Percentiles rank a stretch among this genome's conserved stretches.
These are phyloP conservation scores for Zalerion maritima DNA, from an alignment of 495 filamentous ascomycete genomes.

Conservation along the genomic window DNA sequence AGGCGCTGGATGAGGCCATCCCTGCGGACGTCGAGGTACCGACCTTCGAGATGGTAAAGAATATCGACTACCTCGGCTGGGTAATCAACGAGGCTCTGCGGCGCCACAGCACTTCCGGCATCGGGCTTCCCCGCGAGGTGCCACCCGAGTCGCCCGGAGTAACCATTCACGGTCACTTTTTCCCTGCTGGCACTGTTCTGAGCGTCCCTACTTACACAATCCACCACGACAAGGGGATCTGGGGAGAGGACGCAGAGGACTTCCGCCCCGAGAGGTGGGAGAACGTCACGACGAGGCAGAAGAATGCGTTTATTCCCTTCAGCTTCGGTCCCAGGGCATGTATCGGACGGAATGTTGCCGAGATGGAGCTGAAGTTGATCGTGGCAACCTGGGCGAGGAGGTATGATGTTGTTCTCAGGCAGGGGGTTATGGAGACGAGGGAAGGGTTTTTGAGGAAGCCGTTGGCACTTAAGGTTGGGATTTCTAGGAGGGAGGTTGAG, in stretches of 20 bases:
- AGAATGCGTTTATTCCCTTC: slow-evolving; percentile 75
- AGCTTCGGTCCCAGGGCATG: slow-evolving; percentile 67
- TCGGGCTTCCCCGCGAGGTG: slow-evolving; percentile 74
- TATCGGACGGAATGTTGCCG: slow-evolving; percentile 76
- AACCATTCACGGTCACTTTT: slow-evolving; percentile 40
- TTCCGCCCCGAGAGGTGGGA: slow-evolving; percentile 73
- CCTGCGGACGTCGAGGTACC: slow-evolving; percentile 48
- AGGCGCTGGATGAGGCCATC: slow-evolving; percentile 55
- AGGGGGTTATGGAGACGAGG: slow-evolving; percentile 58
- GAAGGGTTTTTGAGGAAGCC: slow-evolving; percentile 91
- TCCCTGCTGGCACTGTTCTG: slow-evolving; percentile 61
- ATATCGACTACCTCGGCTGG: slow-evolving; percentile 61
- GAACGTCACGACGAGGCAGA: slow-evolving; percentile 46
- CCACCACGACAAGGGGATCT: slow-evolving; percentile 69
- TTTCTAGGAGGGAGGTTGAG: slow-evolving; percentile 43
- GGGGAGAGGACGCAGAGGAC: slow-evolving; percentile 65
- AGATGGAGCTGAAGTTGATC: slow-evolving; percentile 85
- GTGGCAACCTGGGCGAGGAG: slow-evolving; percentile 58
- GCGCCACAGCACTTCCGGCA: slow-evolving; percentile 75
- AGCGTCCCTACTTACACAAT: slow-evolving; percentile 80
- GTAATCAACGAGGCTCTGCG: slow-evolving; percentile 85
- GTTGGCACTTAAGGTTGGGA: slow-evolving; percentile 54
- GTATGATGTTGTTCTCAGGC: slow-evolving; percentile 60
- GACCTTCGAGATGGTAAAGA: slow-evolving; percentile 52
- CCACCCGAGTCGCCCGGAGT: slow-evolving; percentile 41